Evolutionary conservation across 208 protist genomes (phyloP).

Genomic region (Balamuthia mandrillaris): DNA sequence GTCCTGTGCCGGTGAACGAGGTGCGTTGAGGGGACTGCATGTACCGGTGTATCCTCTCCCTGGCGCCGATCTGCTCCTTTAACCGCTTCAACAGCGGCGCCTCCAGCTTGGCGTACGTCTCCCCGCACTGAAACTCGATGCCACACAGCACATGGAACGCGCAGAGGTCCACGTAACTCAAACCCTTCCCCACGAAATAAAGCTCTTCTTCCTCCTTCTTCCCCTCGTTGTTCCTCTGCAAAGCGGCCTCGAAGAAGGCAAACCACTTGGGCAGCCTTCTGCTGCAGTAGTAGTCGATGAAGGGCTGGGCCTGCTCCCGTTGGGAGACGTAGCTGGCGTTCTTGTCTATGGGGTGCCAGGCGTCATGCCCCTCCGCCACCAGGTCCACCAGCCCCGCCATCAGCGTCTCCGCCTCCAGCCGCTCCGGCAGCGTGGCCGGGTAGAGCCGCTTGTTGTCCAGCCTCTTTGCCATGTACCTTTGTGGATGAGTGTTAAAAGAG

Average conservation of each 20-base stretch:
- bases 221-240: neutral
- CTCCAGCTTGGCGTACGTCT: neutral
- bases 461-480: constrained; percentile 8
- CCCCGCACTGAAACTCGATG: neutral
- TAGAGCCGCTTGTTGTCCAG: neutral
- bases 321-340: neutral
- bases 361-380: neutral
- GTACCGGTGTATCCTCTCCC: neutral
- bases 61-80: neutral
- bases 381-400: neutral
- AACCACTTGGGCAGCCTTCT: neutral
- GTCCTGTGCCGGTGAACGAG: neutral
- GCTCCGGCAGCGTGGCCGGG: neutral
- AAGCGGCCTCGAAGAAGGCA: neutral
- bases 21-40: neutral
- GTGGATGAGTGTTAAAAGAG: too few relatives aligned
- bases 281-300: neutral
- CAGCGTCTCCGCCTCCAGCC: neutral
- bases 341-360: constrained; percentile 7
- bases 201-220: too few relatives aligned
- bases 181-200: neutral
- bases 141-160: neutral
- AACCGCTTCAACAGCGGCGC: neutral
- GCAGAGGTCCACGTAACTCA: neutral
- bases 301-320: neutral